Evolutionary conservation across 1,284 basidiomycete species (phyloP), one percentile per base, ranked within the genome.

Genomic region (Ceratobasidium theobromae): DNA sequence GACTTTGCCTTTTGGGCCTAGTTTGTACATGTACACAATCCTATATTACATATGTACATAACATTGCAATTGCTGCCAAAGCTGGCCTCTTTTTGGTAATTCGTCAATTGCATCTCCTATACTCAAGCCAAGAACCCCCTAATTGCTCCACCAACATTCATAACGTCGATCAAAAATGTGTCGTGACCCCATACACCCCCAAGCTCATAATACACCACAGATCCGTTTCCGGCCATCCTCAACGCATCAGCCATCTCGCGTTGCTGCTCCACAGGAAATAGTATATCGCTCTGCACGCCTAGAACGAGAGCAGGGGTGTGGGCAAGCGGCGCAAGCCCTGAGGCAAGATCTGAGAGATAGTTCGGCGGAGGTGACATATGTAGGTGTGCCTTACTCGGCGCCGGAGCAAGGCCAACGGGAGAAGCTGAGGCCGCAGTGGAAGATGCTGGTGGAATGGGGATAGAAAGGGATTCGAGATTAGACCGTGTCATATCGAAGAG

Each of bases 181-280:
- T 99, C 95, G 74, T 95, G 93, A 1, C 97, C 97, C 92, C 95
- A 98, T 14, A 98, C 95, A 3, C 96, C 95, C 41, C 97, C 95
- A 6, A 99, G 83, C 78, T 99, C 97, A 76, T 96, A 99, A 77
- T 98, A 99, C 67, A 91, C 89, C 32, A 99, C 97, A 68, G 83
- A 79, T 21, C 85, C 77, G 76, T 96, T 96, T 0, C 96, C 96
- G 1, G 89, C 86, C 82, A 95, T 85, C 68, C 93, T 83, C 69
- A 99, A 77, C 30, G 95, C 95, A 76, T 98, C 95, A 3, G 91
- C 94, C 23, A 98, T 81, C 77, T 99, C 96, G 30, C 96, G 82
- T 77, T 99, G 97, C 77, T 99, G 96, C 74, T 98, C 95, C 4
- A 98, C 93, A 0, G 95, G 93, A 78, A 99, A 98, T 25, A 99